Conservation (phyloP, 208 protist genomes). For the Leishmania braziliensis region DNA sequence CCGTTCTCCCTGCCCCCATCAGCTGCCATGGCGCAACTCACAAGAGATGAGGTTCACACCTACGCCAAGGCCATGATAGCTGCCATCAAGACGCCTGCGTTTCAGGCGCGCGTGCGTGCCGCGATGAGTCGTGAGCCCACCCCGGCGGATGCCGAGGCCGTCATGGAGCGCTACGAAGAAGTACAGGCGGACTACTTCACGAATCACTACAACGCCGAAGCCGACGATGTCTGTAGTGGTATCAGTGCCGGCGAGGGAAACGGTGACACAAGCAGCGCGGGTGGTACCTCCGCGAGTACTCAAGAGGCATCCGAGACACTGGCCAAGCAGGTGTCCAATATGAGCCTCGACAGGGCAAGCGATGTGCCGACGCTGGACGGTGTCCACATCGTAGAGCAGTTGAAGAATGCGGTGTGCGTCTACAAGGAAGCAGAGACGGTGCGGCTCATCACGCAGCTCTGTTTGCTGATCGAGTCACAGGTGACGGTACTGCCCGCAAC, state of each 20-base stretch:
- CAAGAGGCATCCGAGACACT: background rate
- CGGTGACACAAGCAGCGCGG: background rate
- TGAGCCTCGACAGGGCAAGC: background rate
- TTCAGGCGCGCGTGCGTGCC: conserved; percentile 39
- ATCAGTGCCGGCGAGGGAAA: background rate
- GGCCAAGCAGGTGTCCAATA: background rate
- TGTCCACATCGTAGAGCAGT: conserved; percentile 39
- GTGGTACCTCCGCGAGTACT: background rate
- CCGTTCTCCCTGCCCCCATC: background rate
- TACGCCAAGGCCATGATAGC: conserved; percentile 48
- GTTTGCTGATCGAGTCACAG: conserved; percentile 58
- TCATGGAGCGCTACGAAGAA: conserved; percentile 66
- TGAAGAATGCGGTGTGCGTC: conserved; percentile 47
- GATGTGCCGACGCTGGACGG: conserved; percentile 27
- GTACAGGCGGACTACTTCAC: conserved; percentile 66
- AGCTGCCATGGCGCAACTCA: conserved; percentile 17
- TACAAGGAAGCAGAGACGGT: conserved; percentile 72
- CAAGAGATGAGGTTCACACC: conserved; percentile 46
- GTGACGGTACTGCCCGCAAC: conserved; percentile 42
- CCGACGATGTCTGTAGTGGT: background rate
- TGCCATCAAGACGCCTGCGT: conserved; percentile 50
- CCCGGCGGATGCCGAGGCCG: conserved; percentile 39
- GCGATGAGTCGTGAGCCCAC: conserved; percentile 32
- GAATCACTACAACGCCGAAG: background rate
- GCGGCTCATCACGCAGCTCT: conserved; percentile 62